Conservation (phyloP, 148 eudicot genomes). For the Silene uniflora region DNA sequence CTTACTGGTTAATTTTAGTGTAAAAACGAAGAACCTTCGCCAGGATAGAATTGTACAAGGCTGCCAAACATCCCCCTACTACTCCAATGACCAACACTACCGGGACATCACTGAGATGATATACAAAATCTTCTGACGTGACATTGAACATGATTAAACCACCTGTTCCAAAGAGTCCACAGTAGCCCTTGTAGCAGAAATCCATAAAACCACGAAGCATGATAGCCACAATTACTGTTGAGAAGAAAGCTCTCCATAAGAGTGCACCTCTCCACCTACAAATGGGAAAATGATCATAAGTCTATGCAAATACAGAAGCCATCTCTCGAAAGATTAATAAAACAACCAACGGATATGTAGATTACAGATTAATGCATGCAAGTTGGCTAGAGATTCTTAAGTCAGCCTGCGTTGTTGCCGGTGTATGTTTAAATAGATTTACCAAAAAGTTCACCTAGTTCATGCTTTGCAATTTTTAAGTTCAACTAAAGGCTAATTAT, state of each 20-base stretch:
- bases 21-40: constrained; percentile 61
- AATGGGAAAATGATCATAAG: background rate
- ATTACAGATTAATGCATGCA: background rate
- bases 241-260: constrained; percentile 89
- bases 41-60: constrained; percentile 62
- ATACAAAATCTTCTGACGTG: constrained; percentile 51
- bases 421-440: background rate
- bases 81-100: constrained; percentile 73
- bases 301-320: background rate
- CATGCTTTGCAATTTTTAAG: background rate
- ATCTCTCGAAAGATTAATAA: background rate
- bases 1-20: constrained; percentile 66
- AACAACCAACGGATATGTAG: background rate
- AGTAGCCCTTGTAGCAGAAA: constrained; percentile 71
- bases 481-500: background rate
- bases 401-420: background rate
- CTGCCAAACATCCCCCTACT: constrained; percentile 73
- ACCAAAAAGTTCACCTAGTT: background rate
- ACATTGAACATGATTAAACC: constrained; percentile 95
- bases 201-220: constrained; percentile 85
- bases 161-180: constrained; percentile 94
- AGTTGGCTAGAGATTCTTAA: background rate
- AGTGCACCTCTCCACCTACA: constrained; percentile 97
- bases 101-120: constrained; percentile 73
- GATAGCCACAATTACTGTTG: constrained; percentile 82